Evolutionary conservation across 805 yeast genomes (phyloP).

Genomic region (Monosporozyma servazzii): DNA sequence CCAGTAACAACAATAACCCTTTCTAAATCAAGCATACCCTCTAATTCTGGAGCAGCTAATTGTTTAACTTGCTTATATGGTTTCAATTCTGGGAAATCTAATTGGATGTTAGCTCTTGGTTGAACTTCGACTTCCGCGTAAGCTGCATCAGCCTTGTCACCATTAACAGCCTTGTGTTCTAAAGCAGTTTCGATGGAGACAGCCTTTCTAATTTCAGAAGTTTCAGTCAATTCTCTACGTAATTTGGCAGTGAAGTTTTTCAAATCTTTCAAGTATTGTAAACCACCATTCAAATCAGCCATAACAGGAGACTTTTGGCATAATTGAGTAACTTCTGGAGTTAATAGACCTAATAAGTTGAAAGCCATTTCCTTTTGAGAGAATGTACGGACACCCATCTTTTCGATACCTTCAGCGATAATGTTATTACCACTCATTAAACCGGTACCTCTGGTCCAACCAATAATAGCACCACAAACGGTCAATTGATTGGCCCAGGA

Average conservation of each 20-base stretch:
- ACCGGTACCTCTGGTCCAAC: constrained; percentile 99
- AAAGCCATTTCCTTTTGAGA: constrained; percentile 99
- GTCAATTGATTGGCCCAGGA: constrained; percentile 93
- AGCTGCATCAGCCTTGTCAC: constrained; percentile 81
- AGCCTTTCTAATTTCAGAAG: constrained; percentile 89
- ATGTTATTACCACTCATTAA: constrained; percentile 95
- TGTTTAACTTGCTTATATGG: constrained; percentile 63
- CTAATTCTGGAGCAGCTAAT: constrained; percentile 58
- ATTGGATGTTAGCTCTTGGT: constrained; percentile 92
- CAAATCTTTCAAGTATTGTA: constrained; percentile 85
- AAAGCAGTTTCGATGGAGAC: constrained; percentile 88
- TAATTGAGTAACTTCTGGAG: constrained; percentile 72
- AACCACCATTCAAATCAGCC: constrained; percentile 99
- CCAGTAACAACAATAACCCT: constrained; percentile 93
- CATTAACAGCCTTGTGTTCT: constrained; percentile 74
- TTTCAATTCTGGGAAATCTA: constrained; percentile 85
- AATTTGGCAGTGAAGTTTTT: constrained; percentile 76
- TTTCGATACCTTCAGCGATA: constrained; percentile 95
- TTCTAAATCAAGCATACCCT: constrained; percentile 87
- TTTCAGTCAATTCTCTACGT: constrained; percentile 62
- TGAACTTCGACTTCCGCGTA: constrained; percentile 67
- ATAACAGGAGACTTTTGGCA: constrained; percentile 91
- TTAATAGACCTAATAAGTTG: constrained; percentile 88
- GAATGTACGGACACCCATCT: constrained; percentile 93
- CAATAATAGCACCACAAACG: constrained; percentile 95